These are phyloP conservation scores for Bryoglossum gracile DNA, from an alignment of 495 filamentous ascomycete species.

Conservation along the genomic window DNA sequence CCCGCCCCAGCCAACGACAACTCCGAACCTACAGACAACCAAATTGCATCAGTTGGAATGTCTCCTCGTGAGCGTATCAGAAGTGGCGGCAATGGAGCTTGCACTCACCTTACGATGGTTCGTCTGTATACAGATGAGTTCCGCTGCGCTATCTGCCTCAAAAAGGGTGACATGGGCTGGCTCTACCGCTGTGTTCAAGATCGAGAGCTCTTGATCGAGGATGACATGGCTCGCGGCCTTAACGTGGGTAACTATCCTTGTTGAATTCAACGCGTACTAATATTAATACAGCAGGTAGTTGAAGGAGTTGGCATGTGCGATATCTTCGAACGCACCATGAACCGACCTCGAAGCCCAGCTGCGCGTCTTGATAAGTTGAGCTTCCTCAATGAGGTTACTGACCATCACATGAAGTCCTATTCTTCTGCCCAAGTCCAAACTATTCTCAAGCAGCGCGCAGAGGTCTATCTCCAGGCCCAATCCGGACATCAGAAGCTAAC, in stretches of 20 bases:
- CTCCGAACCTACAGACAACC: no score
- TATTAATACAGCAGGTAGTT: slow-evolving; percentile 10
- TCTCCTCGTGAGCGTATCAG: no score
- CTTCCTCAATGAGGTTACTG: slow-evolving; percentile 45
- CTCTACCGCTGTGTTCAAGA: slow-evolving; percentile 62
- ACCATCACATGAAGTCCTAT: slow-evolving; percentile 40
- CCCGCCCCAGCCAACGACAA: no score
- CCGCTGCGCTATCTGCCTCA: slow-evolving; percentile 45
- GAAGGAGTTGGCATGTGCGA: slow-evolving; percentile 28
- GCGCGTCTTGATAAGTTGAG: slow-evolving; percentile 15
- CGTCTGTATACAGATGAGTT: slow-evolving; percentile 39
- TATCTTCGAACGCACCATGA: slow-evolving; percentile 13
- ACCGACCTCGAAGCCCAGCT: slow-evolving; percentile 13
- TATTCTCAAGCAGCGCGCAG: slow-evolving; percentile 34
- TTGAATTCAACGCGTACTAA: neutral
- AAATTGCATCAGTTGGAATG: no score
- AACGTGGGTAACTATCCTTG: slow-evolving; percentile 21
- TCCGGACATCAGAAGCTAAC: no score
- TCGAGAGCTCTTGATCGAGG: slow-evolving; percentile 35
- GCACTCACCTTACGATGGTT: slow-evolving; percentile 55
- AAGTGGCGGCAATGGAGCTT: slow-evolving; percentile 26
- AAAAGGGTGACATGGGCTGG: slow-evolving; percentile 48
- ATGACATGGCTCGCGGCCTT: slow-evolving; percentile 29
- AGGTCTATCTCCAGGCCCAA: slow-evolving; percentile 8
- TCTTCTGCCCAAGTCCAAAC: slow-evolving; percentile 32